phyloP scores from a whole-genome alignment of 768 basidiomycete genomes.

The Hysterangium stoloniferum region DNA sequence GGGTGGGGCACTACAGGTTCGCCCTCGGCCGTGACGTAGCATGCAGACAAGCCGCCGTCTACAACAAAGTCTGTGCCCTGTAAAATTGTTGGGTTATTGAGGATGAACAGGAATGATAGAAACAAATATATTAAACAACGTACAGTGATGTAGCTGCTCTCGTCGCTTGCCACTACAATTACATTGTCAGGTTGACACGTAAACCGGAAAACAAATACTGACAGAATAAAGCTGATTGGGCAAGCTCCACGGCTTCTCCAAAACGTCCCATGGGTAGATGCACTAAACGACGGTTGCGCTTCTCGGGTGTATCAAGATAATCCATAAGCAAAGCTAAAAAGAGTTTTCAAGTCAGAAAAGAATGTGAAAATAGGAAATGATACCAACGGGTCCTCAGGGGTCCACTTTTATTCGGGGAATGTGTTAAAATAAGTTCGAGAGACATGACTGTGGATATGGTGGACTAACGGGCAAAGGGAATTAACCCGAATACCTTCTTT shows the following conservation, averaged over 20 bases:
- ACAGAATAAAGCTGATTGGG: conserved; percentile 90
- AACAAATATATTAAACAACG: conserved; percentile 20
- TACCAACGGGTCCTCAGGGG: conserved; percentile 82
- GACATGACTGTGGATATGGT: neutral
- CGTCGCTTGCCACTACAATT: conserved; percentile 75
- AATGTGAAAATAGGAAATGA: neutral
- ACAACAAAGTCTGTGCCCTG: conserved; percentile 92
- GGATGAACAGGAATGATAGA: conserved; percentile 8
- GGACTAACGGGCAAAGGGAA: conserved; percentile 85
- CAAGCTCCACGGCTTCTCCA: conserved; percentile 93
- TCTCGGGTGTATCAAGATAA: conserved; percentile 94
- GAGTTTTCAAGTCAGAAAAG: no score
- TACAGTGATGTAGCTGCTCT: conserved; percentile 94
- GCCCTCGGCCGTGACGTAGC: conserved; percentile 87
- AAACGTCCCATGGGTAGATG: conserved; percentile 97
- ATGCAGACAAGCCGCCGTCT: conserved; percentile 87
- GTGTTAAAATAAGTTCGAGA: neutral
- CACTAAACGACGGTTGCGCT: conserved; percentile 81
- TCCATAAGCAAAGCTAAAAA: conserved; percentile 90
- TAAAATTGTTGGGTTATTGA: conserved; percentile 5
- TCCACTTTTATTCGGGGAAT: conserved; percentile 58
- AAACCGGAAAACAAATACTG: conserved; percentile 32
- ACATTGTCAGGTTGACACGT: neutral
- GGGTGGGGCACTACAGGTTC: conserved; percentile 70
- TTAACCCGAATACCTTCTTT: conserved; percentile 95